Evolutionary conservation across 83 land plant genomes (phyloP).

Genomic region (Picea abies): DNA sequence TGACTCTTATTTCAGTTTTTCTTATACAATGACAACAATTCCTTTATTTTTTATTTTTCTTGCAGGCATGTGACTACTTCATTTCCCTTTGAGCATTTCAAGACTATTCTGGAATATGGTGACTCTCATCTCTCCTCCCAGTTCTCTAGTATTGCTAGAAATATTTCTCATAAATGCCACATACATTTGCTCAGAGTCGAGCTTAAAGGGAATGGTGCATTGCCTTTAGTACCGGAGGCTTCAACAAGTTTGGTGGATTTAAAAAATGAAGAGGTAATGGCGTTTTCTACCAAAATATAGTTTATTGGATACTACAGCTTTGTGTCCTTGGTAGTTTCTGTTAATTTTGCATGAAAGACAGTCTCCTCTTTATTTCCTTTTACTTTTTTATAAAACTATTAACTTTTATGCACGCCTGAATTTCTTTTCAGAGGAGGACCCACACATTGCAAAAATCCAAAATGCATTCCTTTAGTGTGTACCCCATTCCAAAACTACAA

Average conservation of each 20-base stretch:
- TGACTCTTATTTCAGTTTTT: neutral
- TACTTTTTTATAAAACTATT: too few species aligned
- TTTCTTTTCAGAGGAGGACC: too few species aligned
- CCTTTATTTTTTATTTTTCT: neutral
- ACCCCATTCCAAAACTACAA: too few species aligned
- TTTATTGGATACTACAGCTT: too few species aligned
- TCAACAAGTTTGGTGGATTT: neutral
- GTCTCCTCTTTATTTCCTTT: too few species aligned
- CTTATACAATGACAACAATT: neutral
- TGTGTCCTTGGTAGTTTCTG: too few species aligned
- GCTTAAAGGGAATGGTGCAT: constrained; percentile 6
- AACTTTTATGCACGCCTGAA: too few species aligned
- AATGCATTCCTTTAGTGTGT: too few species aligned
- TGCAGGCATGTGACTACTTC: constrained; percentile 36
- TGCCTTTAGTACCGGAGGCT: neutral
- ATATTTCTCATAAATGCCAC: constrained; percentile 13
- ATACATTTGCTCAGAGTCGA: constrained; percentile 42
- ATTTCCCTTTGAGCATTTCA: constrained; percentile 43
- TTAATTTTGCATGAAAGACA: too few species aligned
- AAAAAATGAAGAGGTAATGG: constrained; percentile 5
- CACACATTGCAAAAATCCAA: too few species aligned
- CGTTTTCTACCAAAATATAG: too few species aligned
- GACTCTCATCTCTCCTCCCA: constrained; percentile 37
- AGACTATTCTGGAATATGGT: constrained; percentile 58
- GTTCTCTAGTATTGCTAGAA: constrained; percentile 22